phyloP scores from a whole-genome alignment of 345 rosid species.

The Eutrema yunnanense region DNA sequence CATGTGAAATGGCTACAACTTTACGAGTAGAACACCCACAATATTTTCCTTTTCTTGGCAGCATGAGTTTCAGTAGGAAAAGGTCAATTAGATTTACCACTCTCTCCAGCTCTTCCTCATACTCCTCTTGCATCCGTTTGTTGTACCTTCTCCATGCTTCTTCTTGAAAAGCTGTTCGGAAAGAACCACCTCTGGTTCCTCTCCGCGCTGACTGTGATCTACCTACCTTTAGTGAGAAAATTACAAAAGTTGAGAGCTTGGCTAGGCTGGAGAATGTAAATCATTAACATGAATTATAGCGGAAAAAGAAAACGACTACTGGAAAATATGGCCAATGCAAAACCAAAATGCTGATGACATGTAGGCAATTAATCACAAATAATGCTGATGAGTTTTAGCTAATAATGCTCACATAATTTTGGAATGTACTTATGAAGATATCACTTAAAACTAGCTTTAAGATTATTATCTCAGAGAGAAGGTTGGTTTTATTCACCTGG shows the following conservation, averaged over 20 bases:
- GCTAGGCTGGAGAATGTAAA: not conserved
- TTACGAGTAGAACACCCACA: not conserved
- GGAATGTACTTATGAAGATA: not conserved
- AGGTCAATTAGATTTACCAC: conserved; percentile 51
- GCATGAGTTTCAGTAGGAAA: not conserved
- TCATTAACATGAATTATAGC: not conserved
- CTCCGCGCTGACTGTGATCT: conserved; percentile 57
- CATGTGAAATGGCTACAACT: not conserved
- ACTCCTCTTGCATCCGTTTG: conserved; percentile 88
- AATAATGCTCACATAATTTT: not conserved
- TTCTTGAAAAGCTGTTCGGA: conserved; percentile 69
- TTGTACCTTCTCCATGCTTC: conserved; percentile 87
- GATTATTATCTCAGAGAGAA: not conserved
- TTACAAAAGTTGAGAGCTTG: conserved; percentile 26
- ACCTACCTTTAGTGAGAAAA: conserved; percentile 39
- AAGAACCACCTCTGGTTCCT: conserved; percentile 50
- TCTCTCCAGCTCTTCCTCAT: conserved; percentile 96
- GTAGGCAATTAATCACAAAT: too few relatives aligned
- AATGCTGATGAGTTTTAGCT: not conserved
- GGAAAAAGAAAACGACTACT: not conserved
- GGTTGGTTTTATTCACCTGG: conserved; percentile 43
- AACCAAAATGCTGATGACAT: not conserved
- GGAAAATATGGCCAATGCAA: not conserved
- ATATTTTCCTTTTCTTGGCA: not conserved
- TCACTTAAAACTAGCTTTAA: not conserved